Evolutionary conservation across 495 filamentous ascomycete species (phyloP).

Genomic region (Podospora fimiseda): DNA sequence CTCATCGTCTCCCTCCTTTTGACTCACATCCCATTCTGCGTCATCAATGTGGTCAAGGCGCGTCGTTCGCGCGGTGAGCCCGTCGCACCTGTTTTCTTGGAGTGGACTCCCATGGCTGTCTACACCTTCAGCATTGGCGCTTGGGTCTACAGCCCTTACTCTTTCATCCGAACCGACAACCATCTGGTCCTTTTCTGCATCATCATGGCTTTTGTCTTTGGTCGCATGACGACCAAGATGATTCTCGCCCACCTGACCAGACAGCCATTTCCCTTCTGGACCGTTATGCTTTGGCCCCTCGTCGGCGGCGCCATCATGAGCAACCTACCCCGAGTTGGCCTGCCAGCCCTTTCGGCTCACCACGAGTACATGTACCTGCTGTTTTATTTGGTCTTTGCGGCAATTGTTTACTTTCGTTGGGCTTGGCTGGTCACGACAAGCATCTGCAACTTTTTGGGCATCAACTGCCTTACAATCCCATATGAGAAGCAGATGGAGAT

Average conservation of each 20-base stretch:
- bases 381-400: conserved; percentile 72
- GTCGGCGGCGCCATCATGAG: conserved; percentile 75
- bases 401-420: conserved; percentile 84
- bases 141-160: conserved; percentile 87
- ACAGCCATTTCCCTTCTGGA: conserved; percentile 97
- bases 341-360: conserved; percentile 52
- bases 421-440: conserved; percentile 82
- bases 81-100: conserved; percentile 77
- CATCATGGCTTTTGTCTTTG: conserved; percentile 92
- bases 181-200: conserved; percentile 87
- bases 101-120: conserved; percentile 86
- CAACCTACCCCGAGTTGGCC: conserved; percentile 74
- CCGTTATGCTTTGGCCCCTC: conserved; percentile 77
- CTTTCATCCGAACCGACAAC: conserved; percentile 70
- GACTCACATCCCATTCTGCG: conserved; percentile 73
- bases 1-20: conserved; percentile 66
- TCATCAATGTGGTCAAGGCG: conserved; percentile 75
- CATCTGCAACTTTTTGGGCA: conserved; percentile 86
- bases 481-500: conserved; percentile 44
- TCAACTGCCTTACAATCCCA: conserved; percentile 90
- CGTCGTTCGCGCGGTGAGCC: conserved; percentile 66
- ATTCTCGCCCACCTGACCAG: conserved; percentile 90
- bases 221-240: conserved; percentile 99
- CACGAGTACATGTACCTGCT: conserved; percentile 77
- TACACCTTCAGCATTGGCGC: conserved; percentile 66